Evolutionary conservation across 768 basidiomycete species (phyloP).

Genomic region (Galerina sulciceps): DNA sequence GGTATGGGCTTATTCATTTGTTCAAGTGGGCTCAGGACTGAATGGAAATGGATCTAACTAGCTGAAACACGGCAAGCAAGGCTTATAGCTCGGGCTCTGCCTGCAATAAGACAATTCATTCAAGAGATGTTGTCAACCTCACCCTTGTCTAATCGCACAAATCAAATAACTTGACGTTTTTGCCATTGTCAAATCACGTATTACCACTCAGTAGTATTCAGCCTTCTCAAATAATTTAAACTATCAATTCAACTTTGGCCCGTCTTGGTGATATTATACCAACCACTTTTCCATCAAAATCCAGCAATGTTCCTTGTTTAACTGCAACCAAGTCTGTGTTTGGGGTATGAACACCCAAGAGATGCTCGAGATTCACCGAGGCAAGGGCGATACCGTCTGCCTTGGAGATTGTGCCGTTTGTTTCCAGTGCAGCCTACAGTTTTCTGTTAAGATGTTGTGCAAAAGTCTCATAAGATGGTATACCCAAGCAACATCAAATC

Average conservation of each 20-base stretch:
- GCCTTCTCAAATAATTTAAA: neutral
- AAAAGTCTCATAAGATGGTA: slow-evolving; percentile 21
- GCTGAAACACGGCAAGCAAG: slow-evolving; percentile 77
- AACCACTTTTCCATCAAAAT: slow-evolving; percentile 44
- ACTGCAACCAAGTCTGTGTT: slow-evolving; percentile 45
- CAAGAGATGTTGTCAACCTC: slow-evolving; percentile 27
- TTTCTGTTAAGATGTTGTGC: neutral
- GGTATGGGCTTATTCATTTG: slow-evolving; percentile 43
- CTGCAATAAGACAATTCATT: slow-evolving; percentile 64
- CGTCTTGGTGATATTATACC: slow-evolving; percentile 38
- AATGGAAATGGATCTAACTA: slow-evolving; percentile 27
- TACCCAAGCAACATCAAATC: slow-evolving; percentile 82
- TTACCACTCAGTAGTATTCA: neutral
- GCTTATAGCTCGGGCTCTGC: slow-evolving; percentile 70
- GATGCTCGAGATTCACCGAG: slow-evolving; percentile 45
- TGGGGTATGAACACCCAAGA: slow-evolving; percentile 38
- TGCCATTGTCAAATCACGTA: neutral
- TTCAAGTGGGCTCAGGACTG: neutral
- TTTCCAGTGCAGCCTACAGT: slow-evolving; percentile 23
- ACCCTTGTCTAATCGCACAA: slow-evolving; percentile 22
- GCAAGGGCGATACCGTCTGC: slow-evolving; percentile 41
- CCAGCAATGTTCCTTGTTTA: slow-evolving; percentile 37
- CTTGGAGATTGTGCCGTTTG: slow-evolving; percentile 29
- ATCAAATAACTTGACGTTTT: slow-evolving; percentile 4
- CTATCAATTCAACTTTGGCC: slow-evolving; percentile 26